Percentiles rank a stretch among this genome's conserved stretches.
phyloP scores from a whole-genome alignment of 73 alveolate genomes.

The Paramecium bursaria region DNA sequence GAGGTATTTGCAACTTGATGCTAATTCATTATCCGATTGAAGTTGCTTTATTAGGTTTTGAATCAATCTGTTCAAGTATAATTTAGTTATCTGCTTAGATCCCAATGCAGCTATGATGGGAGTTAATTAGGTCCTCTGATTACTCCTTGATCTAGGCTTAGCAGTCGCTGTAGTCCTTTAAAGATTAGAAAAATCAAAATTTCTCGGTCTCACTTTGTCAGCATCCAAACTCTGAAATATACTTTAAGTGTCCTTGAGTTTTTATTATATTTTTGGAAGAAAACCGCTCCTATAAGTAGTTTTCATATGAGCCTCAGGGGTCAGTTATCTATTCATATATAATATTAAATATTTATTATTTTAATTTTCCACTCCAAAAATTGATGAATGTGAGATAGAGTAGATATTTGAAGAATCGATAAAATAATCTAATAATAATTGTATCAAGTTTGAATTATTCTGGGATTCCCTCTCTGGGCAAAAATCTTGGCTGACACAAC shows the following conservation, averaged over 20 bases:
- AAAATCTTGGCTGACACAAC: too few species aligned
- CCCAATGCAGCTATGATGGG: neutral
- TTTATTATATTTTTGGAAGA: slow-evolving; percentile 21
- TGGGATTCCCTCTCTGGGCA: too few species aligned
- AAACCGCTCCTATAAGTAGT: slow-evolving; percentile 29
- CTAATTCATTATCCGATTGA: slow-evolving; percentile 36
- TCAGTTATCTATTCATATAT: slow-evolving; percentile 47
- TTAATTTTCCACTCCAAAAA: too few species aligned
- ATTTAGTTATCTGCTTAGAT: neutral
- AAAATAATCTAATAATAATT: too few species aligned
- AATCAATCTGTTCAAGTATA: slow-evolving; percentile 12
- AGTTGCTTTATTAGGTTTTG: neutral
- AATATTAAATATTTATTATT: too few species aligned
- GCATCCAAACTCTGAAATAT: slow-evolving; percentile 20
- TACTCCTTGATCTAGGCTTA: neutral
- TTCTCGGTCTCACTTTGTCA: slow-evolving; percentile 9
- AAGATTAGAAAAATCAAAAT: slow-evolving; percentile 50
- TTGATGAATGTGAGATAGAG: too few species aligned
- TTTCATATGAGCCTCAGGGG: slow-evolving; percentile 43
- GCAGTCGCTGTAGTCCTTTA: slow-evolving; percentile 20
- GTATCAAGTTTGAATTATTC: too few species aligned
- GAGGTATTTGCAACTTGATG: slow-evolving; percentile 17
- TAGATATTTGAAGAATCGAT: too few species aligned
- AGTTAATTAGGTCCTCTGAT: neutral
- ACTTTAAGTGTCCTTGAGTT: slow-evolving; percentile 1